Conservation (phyloP, 164 flowering plant genomes). For the Amborella trichopoda region DNA sequence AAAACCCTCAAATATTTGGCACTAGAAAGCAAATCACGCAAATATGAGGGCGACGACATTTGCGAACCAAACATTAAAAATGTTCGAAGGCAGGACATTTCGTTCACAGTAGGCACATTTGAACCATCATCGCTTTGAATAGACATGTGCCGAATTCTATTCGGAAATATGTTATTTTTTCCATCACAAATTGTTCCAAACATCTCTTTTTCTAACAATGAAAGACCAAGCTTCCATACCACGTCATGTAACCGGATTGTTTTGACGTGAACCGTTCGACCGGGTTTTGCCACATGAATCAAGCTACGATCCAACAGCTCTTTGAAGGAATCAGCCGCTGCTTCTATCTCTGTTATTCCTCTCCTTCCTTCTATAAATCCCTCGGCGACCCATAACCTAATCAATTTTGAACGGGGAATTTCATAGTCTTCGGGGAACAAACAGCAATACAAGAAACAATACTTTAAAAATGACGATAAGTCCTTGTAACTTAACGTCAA, state of each 20-base stretch:
- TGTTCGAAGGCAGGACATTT: conserved; percentile 18
- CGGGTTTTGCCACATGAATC: conserved; percentile 9
- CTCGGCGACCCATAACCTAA: conserved; percentile 1
- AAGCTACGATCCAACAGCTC: neutral
- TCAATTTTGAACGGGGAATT: neutral
- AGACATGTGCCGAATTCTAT: conserved; percentile 12
- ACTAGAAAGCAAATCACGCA: conserved; percentile 3
- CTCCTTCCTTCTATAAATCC: neutral
- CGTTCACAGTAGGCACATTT: conserved; percentile 6
- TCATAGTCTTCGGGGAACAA: neutral
- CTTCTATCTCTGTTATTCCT: neutral
- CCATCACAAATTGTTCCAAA: conserved; percentile 10
- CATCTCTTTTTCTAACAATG: conserved; percentile 14
- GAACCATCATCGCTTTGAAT: conserved; percentile 10
- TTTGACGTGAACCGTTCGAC: conserved; percentile 19
- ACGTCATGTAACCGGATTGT: conserved; percentile 32
- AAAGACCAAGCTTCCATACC: conserved; percentile 25
- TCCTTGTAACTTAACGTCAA: neutral
- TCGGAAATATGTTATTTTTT: neutral
- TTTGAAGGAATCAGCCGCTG: neutral
- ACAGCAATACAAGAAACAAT: neutral
- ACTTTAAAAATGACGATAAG: neutral
- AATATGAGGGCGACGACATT: conserved; percentile 7
- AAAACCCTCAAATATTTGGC: conserved; percentile 21
- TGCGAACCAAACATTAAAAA: conserved; percentile 16